These are phyloP conservation scores for Elongisporangium anandrum DNA, from an alignment of 352 stramenopile species.

Conservation along the genomic window DNA sequence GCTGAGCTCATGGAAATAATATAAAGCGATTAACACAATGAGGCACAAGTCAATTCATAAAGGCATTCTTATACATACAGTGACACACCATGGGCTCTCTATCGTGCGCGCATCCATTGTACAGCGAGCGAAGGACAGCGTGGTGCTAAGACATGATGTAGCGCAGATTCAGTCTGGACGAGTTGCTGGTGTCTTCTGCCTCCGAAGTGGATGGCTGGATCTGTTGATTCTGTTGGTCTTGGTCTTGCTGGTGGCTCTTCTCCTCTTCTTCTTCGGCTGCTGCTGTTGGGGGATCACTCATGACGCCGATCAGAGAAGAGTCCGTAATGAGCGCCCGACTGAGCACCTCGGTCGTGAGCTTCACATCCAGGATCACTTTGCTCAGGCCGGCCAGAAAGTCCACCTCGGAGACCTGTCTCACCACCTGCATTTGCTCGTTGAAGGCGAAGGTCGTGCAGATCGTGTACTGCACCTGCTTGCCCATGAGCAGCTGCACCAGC, in stretches of 20 bases:
- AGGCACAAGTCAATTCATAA: neutral
- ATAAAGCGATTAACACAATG: neutral
- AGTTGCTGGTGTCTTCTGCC: neutral
- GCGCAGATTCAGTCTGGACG: conserved; percentile 1
- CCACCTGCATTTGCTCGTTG: conserved; percentile 37
- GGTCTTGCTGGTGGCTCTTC: neutral
- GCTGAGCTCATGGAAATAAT: neutral
- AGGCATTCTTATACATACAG: neutral
- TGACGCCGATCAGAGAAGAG: conserved; percentile 11
- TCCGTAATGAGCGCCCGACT: conserved; percentile 29
- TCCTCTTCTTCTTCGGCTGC: conserved; percentile 7
- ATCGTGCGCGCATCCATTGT: neutral
- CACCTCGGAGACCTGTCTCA: conserved; percentile 46
- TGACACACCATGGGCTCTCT: neutral
- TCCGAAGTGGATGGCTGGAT: neutral
- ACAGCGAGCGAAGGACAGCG: neutral
- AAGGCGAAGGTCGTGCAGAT: conserved; percentile 56
- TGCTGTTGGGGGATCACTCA: neutral
- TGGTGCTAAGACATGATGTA: conserved; percentile 14
- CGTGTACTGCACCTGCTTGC: conserved; percentile 42
- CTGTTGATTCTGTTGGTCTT: neutral
- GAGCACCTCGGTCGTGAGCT: conserved; percentile 24
- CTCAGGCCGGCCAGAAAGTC: conserved; percentile 55
- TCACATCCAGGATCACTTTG: conserved; percentile 20
- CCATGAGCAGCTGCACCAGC: conserved; percentile 55